Evolutionary conservation across 176 grass and related monocot species (phyloP).

Genomic region (Aegilops bicornis): DNA sequence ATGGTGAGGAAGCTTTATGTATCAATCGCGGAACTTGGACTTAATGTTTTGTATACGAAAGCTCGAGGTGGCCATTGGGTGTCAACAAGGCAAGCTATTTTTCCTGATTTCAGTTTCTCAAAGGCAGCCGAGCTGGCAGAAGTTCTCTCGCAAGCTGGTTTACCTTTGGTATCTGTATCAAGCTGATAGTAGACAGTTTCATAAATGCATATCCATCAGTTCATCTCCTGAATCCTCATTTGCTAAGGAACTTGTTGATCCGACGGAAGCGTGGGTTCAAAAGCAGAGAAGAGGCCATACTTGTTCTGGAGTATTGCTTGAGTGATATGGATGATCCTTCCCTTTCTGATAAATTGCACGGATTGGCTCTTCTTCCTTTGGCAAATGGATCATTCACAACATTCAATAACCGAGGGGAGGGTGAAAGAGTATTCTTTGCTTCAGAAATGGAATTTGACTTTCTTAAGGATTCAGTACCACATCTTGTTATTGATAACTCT

Average conservation of each 20-base stretch:
- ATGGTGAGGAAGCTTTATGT: constrained; percentile 83
- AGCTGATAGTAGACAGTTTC: constrained; percentile 79
- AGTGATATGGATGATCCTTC: constrained; percentile 59
- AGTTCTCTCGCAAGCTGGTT: constrained; percentile 79
- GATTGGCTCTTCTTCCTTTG: constrained; percentile 82
- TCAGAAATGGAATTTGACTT: constrained; percentile 80
- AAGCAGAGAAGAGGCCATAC: constrained; percentile 74
- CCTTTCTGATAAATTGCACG: constrained; percentile 77
- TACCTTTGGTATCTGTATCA: constrained; percentile 77
- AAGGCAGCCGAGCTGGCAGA: constrained; percentile 71
- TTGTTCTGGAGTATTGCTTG: constrained; percentile 91
- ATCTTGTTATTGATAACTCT: constrained; percentile 82
- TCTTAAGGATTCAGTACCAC: constrained; percentile 72
- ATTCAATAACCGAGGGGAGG: constrained; percentile 73
- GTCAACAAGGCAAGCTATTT: constrained; percentile 89
- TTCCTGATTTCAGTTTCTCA: constrained; percentile 86
- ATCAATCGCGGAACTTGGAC: constrained; percentile 74
- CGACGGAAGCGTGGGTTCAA: constrained; percentile 72
- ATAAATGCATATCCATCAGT: constrained; percentile 65
- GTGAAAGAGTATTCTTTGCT: constrained; percentile 81
- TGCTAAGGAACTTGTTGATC: constrained; percentile 87
- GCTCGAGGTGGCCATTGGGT: constrained; percentile 95
- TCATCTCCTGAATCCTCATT: constrained; percentile 84
- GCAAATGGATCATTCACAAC: constrained; percentile 83
- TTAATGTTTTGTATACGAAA: constrained; percentile 84